Conservation (phyloP, 192 early-diverging fungal genomes). For the Physocladia obscura region DNA sequence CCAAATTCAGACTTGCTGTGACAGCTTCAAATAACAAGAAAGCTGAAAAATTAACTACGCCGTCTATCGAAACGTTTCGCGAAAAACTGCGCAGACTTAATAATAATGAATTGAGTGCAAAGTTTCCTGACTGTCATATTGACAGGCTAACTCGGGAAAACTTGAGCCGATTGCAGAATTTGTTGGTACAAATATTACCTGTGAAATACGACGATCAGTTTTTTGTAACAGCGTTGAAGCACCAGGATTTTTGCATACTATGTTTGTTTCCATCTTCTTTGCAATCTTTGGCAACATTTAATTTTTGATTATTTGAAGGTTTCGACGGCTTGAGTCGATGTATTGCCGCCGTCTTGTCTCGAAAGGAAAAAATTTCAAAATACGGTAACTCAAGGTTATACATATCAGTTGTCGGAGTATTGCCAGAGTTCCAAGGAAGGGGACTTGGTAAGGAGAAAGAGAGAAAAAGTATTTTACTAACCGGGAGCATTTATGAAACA, state of each 20-base stretch:
- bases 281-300: neutral
- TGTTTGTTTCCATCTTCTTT: neutral
- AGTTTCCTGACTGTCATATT: too few species aligned
- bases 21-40: neutral
- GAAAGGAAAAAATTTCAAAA: neutral
- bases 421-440: neutral
- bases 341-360: slow-evolving; percentile 1
- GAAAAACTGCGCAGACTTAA: too few species aligned
- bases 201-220: slow-evolving; percentile 5
- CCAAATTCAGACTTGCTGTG: neutral
- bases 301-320: neutral
- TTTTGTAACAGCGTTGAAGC: neutral
- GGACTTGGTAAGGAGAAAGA: neutral
- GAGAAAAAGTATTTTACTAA: neutral
- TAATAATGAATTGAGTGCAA: too few species aligned
- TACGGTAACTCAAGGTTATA: slow-evolving; percentile 3
- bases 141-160: neutral
- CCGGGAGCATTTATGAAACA: neutral
- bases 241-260: neutral
- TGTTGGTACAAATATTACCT: neutral
- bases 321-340: neutral
- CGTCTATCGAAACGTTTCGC: neutral
- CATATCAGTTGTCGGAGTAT: neutral
- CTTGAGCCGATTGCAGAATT: neutral
- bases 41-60: slow-evolving; percentile 1